Evolutionary conservation across 352 stramenopile genomes (phyloP), one percentile per base, ranked within the genome.

Genomic region (Pythium sp.): DNA sequence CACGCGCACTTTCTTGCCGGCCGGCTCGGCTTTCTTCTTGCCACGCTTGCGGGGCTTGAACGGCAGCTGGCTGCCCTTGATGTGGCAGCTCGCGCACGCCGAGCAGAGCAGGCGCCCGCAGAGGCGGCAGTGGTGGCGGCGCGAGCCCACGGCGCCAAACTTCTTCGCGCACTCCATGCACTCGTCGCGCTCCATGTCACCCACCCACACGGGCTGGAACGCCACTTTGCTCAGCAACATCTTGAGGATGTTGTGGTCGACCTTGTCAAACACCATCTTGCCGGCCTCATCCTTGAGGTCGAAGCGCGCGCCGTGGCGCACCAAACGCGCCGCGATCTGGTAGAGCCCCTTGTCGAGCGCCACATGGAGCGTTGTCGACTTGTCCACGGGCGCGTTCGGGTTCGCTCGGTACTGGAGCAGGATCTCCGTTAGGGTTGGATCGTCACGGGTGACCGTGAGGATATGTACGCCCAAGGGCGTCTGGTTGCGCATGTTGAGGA

Each of bases 401-500:
- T 89, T 83, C 14, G 82, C 80, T 47, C 72, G 68, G 62, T 84
- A 72, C 67, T 89, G 77, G 65, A 90, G 73, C 58, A 90, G 34
- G 38, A 84, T 80, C 69, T 90, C 82, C 24, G 80, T 87, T 47
- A 89, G 70, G 14, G 73, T 87, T 55, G 82, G 78, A 58, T 90
- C 82, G 55, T 90, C 82, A 47, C 72, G 70, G 53, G 79, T 82
- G 49, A 77, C 72, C 8, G 80, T 89, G 58, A 87, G 72, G 58
- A 90, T 80, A 66, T 90, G 82, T n/a, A 90, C 79, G 6, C 82
- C 81, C 38, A 90, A 51, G 11, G 82, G 80, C 36, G 82, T 89
- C 60, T 90, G 80, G 70, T 88, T 87, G 68, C 80, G 75, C 79
- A 85, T 86, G 68, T 90, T 90, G 66, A 87, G 66, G 58, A 87